phyloP scores from a whole-genome alignment of 345 rosid genomes.

The Clausena lansium region DNA sequence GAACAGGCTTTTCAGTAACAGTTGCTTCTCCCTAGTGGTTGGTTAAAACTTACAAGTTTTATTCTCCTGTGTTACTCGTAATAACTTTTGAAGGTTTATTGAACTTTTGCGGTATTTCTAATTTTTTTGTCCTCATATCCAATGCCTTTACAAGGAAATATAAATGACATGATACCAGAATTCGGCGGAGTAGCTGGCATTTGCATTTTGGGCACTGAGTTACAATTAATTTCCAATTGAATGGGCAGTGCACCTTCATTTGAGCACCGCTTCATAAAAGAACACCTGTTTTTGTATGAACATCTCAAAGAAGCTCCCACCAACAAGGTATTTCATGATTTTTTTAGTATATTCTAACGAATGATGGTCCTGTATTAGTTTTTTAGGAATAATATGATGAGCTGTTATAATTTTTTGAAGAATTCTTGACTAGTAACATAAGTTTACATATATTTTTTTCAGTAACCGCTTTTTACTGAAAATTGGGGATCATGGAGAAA shows the following conservation, averaged over 20 bases:
- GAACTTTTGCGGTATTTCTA: neutral
- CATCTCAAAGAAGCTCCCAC: slow-evolving; percentile 68
- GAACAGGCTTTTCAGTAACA: no score
- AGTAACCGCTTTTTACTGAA: slow-evolving; percentile 72
- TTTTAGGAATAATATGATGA: neutral
- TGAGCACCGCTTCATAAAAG: slow-evolving; percentile 57
- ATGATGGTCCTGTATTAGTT: neutral
- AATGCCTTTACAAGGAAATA: neutral
- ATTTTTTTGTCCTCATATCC: neutral
- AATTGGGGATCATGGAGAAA: slow-evolving; percentile 83
- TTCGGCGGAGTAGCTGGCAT: neutral
- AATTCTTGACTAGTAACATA: neutral
- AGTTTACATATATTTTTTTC: neutral
- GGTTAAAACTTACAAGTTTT: neutral
- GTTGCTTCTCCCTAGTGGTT: no score
- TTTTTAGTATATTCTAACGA: neutral
- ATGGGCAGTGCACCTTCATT: slow-evolving; percentile 74
- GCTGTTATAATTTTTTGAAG: neutral
- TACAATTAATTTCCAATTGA: neutral
- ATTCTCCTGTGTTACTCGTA: neutral
- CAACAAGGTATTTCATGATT: slow-evolving; percentile 49
- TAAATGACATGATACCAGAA: no score
- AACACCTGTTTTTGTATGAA: slow-evolving; percentile 56
- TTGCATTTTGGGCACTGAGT: neutral
- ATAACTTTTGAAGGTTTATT: neutral